Conservation (phyloP, 352 stramenopile species). For the Phytophthora rubi region DNA sequence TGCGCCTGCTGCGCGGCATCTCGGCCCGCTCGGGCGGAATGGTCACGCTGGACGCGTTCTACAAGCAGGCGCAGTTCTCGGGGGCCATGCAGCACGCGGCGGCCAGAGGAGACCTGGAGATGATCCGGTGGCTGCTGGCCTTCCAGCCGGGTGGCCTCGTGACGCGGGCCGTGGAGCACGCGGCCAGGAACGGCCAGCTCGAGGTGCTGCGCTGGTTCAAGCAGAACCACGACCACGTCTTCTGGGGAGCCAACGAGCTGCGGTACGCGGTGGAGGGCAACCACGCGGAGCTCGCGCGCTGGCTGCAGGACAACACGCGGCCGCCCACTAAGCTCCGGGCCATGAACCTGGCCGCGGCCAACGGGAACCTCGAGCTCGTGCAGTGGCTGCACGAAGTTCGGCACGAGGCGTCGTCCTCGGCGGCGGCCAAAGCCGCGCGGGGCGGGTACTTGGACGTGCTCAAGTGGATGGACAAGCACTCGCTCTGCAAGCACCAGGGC, state of each 20-base stretch:
- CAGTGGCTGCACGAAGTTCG: conserved; percentile 33
- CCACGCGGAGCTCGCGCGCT: conserved; percentile 22
- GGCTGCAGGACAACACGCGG: conserved; percentile 35
- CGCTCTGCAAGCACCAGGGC: conserved; percentile 30
- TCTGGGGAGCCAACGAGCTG: conserved; percentile 44
- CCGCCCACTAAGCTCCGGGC: conserved; percentile 33
- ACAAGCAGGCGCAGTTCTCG: conserved; percentile 38
- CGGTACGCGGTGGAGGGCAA: conserved; percentile 33
- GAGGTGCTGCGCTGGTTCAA: conserved; percentile 33
- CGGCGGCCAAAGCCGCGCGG: conserved; percentile 31
- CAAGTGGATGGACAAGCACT: conserved; percentile 43
- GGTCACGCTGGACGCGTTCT: conserved; percentile 27
- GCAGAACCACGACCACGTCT: conserved; percentile 38
- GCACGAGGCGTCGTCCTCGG: conserved; percentile 34
- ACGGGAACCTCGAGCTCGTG: conserved; percentile 40
- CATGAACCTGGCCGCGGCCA: conserved; percentile 38
- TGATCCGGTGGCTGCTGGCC: conserved; percentile 30
- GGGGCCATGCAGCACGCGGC: conserved; percentile 31
- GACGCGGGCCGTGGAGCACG: conserved; percentile 35
- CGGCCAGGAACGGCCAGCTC: conserved; percentile 29
- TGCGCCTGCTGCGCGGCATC: conserved; percentile 30
- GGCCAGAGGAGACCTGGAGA: conserved; percentile 30
- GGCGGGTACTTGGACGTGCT: conserved; percentile 35
- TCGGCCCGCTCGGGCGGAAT: conserved; percentile 21
- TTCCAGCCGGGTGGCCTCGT: conserved; percentile 38